These are phyloP conservation scores for Poa annua DNA, from an alignment of 176 grass and related monocot species.

Conservation along the genomic window DNA sequence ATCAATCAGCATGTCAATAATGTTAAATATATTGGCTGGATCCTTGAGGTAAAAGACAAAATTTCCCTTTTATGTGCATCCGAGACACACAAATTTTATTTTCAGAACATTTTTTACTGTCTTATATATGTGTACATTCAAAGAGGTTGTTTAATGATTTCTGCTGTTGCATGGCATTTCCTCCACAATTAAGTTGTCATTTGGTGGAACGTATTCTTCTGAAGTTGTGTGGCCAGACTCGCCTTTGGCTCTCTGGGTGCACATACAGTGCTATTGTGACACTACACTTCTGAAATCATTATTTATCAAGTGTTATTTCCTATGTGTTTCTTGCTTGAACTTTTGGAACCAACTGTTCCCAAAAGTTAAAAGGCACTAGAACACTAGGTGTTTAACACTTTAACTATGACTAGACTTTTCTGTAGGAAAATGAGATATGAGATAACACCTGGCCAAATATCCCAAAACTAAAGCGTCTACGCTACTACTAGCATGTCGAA, in stretches of 20 bases:
- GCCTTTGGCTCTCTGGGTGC: background rate
- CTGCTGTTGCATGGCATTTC: conserved; percentile 6
- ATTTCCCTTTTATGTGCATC: background rate
- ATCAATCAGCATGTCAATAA: conserved; percentile 89
- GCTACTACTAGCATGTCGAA: background rate
- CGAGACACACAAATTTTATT: background rate
- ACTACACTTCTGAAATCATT: background rate
- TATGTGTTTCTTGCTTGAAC: conserved; percentile 23
- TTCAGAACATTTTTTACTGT: background rate
- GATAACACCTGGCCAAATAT: background rate
- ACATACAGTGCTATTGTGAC: background rate
- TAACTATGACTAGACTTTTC: conserved; percentile 25
- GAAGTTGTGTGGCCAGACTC: background rate
- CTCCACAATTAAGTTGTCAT: background rate
- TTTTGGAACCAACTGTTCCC: conserved; percentile 12
- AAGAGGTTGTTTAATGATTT: background rate
- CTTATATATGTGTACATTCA: conserved; percentile 1
- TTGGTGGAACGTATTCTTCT: background rate
- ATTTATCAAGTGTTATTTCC: conserved; percentile 4
- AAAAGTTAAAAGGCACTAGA: conserved; percentile 22
- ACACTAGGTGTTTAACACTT: background rate
- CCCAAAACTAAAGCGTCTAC: background rate
- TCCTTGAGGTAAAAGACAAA: conserved; percentile 68
- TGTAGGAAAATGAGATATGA: background rate
- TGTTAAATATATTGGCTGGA: conserved; percentile 91